Conservation (phyloP, 257 asterid species). For the Solanum pimpinellifolium region DNA sequence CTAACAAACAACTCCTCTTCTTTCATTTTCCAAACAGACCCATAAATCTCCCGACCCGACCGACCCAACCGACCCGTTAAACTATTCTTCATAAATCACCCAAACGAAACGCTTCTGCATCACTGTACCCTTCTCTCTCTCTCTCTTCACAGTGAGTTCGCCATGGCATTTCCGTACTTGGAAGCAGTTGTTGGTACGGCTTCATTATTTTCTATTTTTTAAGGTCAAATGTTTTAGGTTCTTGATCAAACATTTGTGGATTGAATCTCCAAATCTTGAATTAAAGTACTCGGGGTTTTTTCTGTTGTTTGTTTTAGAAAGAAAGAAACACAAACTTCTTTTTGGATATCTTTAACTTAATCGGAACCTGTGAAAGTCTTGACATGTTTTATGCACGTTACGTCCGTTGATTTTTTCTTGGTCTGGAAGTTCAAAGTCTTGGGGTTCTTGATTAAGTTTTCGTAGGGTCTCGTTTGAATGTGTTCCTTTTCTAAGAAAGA, state of each 20-base stretch:
- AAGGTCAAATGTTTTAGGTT: not conserved
- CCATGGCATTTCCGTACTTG: slow-evolving; percentile 89
- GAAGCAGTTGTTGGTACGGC: slow-evolving; percentile 70
- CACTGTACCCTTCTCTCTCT: not conserved
- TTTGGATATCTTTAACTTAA: not conserved
- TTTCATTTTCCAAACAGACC: not conserved
- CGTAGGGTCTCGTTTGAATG: not conserved
- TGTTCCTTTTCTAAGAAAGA: not conserved
- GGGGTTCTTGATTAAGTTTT: not conserved
- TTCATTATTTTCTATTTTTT: not conserved
- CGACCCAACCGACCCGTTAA: not conserved
- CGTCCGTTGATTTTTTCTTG: not conserved
- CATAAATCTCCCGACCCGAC: not conserved
- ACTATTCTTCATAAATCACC: not conserved
- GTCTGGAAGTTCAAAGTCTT: not conserved
- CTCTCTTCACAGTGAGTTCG: not conserved
- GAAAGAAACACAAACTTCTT: not conserved
- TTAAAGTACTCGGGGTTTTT: not conserved
- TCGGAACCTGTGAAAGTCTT: not conserved
- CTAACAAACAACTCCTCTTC: not conserved
- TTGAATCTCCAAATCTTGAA: not conserved
- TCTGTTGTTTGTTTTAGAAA: not conserved
- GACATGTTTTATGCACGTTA: not conserved
- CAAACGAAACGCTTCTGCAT: not conserved
- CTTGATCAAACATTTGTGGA: not conserved